These are phyloP conservation scores for Ceratocystis smalleyi DNA, from an alignment of 2,329 filamentous ascomycete species.

Conservation along the genomic window DNA sequence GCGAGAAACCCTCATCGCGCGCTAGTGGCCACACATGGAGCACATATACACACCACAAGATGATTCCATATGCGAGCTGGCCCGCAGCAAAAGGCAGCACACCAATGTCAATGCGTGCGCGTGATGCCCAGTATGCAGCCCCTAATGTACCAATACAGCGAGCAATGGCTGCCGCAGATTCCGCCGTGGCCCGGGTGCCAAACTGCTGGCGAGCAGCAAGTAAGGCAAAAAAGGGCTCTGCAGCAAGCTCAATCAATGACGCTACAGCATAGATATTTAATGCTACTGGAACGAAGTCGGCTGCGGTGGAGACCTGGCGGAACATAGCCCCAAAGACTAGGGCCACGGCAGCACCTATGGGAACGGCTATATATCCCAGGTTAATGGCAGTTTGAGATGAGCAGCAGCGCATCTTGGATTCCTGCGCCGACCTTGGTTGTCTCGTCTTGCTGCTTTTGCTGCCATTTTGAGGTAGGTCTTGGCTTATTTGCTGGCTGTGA, in stretches of 20 bases:
- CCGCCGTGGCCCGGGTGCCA: conserved; percentile 63
- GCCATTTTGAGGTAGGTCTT: conserved; percentile 20
- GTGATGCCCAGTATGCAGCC: conserved; percentile 48
- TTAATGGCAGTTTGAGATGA: conserved; percentile 70
- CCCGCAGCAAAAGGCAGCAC: conserved; percentile 81
- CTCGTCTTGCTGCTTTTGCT: not conserved
- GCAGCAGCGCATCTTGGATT: conserved; percentile 6
- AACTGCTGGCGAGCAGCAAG: conserved; percentile 71
- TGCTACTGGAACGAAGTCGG: conserved; percentile 43
- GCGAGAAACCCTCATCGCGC: conserved; percentile 46
- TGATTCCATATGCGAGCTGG: conserved; percentile 59
- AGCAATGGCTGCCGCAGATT: conserved; percentile 64
- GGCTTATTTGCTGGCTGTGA: not conserved
- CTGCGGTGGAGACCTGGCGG: conserved; percentile 32
- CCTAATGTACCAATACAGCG: conserved; percentile 64
- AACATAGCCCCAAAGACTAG: conserved; percentile 53
- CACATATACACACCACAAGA: conserved; percentile 55
- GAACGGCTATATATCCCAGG: conserved; percentile 63
- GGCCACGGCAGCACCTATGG: conserved; percentile 51
- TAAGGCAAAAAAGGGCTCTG: conserved; percentile 79
- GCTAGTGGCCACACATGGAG: conserved; percentile 44
- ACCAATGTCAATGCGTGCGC: conserved; percentile 41
- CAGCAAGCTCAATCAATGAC: conserved; percentile 56
- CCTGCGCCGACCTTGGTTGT: not conserved
- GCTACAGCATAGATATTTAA: conserved; percentile 41